These are phyloP conservation scores for Lactarius akahatsu DNA, from an alignment of 768 basidiomycete genomes.

Conservation along the genomic window DNA sequence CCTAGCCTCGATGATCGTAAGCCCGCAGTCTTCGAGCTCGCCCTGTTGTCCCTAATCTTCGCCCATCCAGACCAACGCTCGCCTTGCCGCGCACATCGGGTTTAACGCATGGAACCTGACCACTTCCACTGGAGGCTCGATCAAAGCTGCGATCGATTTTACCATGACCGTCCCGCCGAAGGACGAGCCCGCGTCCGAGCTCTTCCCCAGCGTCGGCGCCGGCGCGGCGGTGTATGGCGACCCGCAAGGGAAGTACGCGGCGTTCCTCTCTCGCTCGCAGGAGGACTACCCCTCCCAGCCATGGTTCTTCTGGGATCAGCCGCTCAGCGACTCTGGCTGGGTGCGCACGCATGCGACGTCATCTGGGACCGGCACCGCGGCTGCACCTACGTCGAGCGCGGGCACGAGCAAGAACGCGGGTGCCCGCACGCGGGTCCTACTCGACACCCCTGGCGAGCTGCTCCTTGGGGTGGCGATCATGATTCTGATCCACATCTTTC, in stretches of 20 bases:
- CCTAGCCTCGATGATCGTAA: conserved; percentile 37
- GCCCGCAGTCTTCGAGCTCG: neutral
- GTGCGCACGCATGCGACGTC: neutral
- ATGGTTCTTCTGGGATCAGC: conserved; percentile 30
- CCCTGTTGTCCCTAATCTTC: neutral
- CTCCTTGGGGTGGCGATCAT: neutral
- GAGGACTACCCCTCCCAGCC: conserved; percentile 19
- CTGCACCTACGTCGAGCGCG: neutral
- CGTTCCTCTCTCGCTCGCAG: conserved; percentile 29
- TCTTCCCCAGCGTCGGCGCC: conserved; percentile 33
- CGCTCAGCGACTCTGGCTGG: conserved; percentile 22
- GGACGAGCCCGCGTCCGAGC: conserved; percentile 28
- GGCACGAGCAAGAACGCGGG: neutral
- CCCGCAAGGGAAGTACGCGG: conserved; percentile 33
- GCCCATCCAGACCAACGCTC: conserved; percentile 32
- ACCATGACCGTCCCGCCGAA: conserved; percentile 33
- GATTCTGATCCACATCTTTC: neutral
- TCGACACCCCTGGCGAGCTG: neutral
- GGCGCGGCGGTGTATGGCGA: conserved; percentile 36
- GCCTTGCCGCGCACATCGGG: conserved; percentile 33
- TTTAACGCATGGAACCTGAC: conserved; percentile 33
- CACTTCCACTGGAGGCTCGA: conserved; percentile 32
- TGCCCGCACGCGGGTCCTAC: neutral
- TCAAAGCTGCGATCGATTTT: conserved; percentile 36
- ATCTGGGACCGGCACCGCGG: neutral